Base-by-base conservation (phyloP, 2,329 filamentous ascomycete genomes). In the Pseudogymnoascus sp. region DNA sequence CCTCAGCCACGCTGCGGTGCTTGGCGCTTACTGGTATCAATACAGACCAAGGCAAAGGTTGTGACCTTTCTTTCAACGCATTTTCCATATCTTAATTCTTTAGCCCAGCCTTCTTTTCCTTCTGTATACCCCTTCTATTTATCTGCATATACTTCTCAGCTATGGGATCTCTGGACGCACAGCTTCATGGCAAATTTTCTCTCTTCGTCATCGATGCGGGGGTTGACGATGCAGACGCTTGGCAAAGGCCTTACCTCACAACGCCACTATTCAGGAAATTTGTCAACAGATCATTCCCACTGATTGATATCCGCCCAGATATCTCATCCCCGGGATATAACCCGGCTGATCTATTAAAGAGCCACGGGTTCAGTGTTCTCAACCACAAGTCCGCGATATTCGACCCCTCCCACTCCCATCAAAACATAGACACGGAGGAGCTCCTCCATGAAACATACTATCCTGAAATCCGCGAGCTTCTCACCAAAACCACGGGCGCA, bases 151-250 rank as follows among this genome's bases (percentile, higher is more conserved):
- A 56, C 21, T 33, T 8, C 10, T 56, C 16, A 21, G 29, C 3
- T n/a, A 56, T 56, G 50, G 50, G n/a, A n/a, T 56, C 50, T 5
- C 8, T 33, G 33, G 29, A 14, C n/a, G 16, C 26, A 31, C 50
- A 56, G 11, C n/a, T 56, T 7, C 29, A 56, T 11, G 50, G 50
- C 50, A 56, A 56, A 56, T 56, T 56, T 29, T 21, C 29, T 2
- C 50, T 56, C 50, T 56, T 56, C 50, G 50, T 56, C n/a, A 56
- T 56, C 29, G 50, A 56, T 56, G 50, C 50, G 26, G 50, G 50
- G 29, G 50, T 56, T 19, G 50, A 56, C 50, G 50, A 56, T n/a
- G 50, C 50, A 21, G 50, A 56, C 16, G 50, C 50, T 21, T 56
- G 50, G 50, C n/a, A 56, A 29, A 56, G 50, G 16, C 50, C 50